These are phyloP conservation scores for Marasmius tenuissimus DNA, from an alignment of 1,284 basidiomycete species.

Conservation along the genomic window DNA sequence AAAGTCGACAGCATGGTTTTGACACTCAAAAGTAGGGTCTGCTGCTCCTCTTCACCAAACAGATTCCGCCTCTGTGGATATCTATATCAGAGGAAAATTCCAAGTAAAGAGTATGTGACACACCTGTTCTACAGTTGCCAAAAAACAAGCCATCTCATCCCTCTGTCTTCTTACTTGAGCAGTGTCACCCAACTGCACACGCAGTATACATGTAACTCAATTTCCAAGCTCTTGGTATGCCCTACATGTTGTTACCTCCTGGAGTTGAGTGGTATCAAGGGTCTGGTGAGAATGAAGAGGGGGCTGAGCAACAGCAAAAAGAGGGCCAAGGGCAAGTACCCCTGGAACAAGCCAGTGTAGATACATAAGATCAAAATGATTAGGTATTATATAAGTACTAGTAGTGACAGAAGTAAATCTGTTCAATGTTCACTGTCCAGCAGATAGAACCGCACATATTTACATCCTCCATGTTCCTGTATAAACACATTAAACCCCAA, in stretches of 20 bases:
- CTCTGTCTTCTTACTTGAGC: background rate
- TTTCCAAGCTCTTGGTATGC: conserved; percentile 4
- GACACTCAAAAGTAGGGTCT: background rate
- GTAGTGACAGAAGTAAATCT: too few relatives aligned
- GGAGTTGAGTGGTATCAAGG: background rate
- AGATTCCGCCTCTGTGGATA: background rate
- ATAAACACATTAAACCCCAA: too few relatives aligned
- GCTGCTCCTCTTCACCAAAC: conserved; percentile 1
- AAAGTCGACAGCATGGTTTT: background rate
- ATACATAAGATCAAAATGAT: too few relatives aligned
- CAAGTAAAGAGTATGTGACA: background rate
- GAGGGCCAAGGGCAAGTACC: too few relatives aligned
- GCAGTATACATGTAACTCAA: background rate
- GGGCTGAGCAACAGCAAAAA: too few relatives aligned
- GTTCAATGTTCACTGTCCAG: too few relatives aligned
- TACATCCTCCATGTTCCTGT: too few relatives aligned
- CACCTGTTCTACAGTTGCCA: background rate
- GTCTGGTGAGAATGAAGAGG: too few relatives aligned
- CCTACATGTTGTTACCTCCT: background rate
- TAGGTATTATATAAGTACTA: too few relatives aligned
- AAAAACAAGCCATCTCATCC: background rate
- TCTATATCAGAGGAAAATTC: background rate
- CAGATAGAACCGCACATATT: too few relatives aligned
- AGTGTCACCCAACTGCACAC: background rate
- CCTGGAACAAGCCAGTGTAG: too few relatives aligned